These are phyloP conservation scores for Sequoia sempervirens DNA, from an alignment of 75 land plant species.

Conservation along the genomic window DNA sequence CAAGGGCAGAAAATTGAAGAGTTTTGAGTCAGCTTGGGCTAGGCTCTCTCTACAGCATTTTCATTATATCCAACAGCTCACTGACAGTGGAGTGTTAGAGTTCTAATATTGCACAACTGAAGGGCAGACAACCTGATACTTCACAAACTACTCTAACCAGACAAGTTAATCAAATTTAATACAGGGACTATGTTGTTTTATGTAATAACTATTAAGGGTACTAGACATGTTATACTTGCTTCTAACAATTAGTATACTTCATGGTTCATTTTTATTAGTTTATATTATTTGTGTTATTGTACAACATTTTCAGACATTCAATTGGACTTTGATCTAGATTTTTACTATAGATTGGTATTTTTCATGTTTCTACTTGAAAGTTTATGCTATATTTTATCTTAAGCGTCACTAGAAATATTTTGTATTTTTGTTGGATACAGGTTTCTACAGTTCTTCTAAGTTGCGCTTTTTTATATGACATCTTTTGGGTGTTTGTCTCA, in stretches of 20 bases:
- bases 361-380: not conserved
- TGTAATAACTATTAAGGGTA: not conserved
- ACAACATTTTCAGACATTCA: not conserved
- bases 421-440: slow-evolving; percentile 22
- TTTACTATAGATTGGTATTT: too few relatives aligned
- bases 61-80: not conserved
- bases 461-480: slow-evolving; percentile 92
- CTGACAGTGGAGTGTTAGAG: not conserved
- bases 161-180: not conserved
- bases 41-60: too few relatives aligned
- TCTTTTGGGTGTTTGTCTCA: slow-evolving; percentile 95
- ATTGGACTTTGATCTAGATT: not conserved
- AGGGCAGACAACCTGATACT: not conserved
- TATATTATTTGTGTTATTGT: too few relatives aligned
- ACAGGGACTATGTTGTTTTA: not conserved
- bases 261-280: too few relatives aligned
- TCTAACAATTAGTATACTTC: too few relatives aligned
- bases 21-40: too few relatives aligned
- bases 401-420: not conserved
- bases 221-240: not conserved
- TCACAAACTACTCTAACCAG: not conserved
- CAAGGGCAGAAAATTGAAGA: too few relatives aligned
- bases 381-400: not conserved
- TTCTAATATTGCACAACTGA: not conserved
- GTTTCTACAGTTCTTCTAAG: slow-evolving; percentile 87